Evolutionary conservation across 1,284 basidiomycete genomes (phyloP), one percentile per base, ranked within the genome.

Genomic region (Hemileia vastatrix): DNA sequence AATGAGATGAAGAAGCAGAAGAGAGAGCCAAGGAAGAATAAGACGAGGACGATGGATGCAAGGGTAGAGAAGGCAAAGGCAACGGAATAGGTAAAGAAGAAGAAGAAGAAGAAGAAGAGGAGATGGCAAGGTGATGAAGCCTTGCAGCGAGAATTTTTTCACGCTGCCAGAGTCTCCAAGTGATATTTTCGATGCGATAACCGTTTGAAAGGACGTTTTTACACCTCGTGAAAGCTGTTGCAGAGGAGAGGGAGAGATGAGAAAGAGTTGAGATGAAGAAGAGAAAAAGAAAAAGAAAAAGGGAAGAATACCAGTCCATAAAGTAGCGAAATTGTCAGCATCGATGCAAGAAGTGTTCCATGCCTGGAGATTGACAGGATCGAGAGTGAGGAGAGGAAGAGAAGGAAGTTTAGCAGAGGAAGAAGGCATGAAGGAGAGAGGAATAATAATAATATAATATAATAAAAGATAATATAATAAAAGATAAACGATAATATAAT

Each of bases 121-220:
- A 43, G 36, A 8, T 8, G 36, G 6, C 6, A 43, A 43, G n/a
- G 36, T 43, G 36, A 13, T 45, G 15, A 45, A 19, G 19, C 23
- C 23, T 11, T 13, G 21, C 23, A 36, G 13, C 45, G 47, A 32
- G 27, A 4, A 27, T 48, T 9, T 48, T 21, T 49, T 58, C 48
- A 40, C 45, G 27, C 24, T 58, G 57, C 57, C 57, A 58, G 3
- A 58, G 33, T 51, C 57, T 33, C 57, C 57, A 58, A 45, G 47
- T 58, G n/a, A 58, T 45, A 45, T 58, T 58, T 51, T 58, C 57
- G 2, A 58, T 19, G 18, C 57, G 57, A 40, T 58, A 23, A 23
- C 45, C 57, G 24, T 58, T 27, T n/a, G 47, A 32, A 36, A 58
- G 31, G 19, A 58, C 18, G 15, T 27, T 11, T 24, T 50, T 51